Conservation (phyloP, 2,329 filamentous ascomycete genomes). For the Chaetomium sp. region DNA sequence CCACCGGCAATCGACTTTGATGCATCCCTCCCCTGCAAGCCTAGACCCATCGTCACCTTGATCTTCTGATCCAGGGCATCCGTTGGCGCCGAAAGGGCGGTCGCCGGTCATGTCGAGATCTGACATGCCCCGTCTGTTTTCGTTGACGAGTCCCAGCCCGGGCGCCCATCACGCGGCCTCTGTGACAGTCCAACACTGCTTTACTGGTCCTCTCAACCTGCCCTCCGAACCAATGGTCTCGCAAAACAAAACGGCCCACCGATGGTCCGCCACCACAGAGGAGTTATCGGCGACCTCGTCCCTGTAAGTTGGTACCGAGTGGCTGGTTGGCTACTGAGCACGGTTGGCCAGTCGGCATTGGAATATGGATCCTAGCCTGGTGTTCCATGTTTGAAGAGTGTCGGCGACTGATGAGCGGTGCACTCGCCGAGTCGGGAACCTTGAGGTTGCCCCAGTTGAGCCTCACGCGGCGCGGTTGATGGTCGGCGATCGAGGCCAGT, state of each 20-base stretch:
- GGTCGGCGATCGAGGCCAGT: neutral
- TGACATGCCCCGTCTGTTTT: neutral
- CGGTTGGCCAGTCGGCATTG: neutral
- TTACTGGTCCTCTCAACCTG: neutral
- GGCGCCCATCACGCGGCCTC: neutral
- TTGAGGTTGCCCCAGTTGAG: neutral
- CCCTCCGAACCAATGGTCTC: neutral
- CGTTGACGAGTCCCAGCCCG: neutral
- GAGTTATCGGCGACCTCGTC: neutral
- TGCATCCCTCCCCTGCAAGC: neutral
- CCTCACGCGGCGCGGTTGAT: neutral
- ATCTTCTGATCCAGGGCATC: neutral
- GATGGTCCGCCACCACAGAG: neutral
- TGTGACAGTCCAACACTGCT: neutral
- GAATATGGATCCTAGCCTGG: neutral
- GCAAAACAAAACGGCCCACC: neutral
- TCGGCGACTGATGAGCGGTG: neutral
- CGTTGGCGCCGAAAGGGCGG: neutral
- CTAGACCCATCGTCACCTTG: neutral
- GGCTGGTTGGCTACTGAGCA: constrained; percentile 2
- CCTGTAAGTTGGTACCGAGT: neutral
- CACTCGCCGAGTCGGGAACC: neutral
- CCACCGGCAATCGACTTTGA: neutral
- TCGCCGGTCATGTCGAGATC: neutral
- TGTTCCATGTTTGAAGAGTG: neutral